These are phyloP conservation scores for Tilletia setariae DNA, from an alignment of 1,284 basidiomycete species.

Conservation along the genomic window DNA sequence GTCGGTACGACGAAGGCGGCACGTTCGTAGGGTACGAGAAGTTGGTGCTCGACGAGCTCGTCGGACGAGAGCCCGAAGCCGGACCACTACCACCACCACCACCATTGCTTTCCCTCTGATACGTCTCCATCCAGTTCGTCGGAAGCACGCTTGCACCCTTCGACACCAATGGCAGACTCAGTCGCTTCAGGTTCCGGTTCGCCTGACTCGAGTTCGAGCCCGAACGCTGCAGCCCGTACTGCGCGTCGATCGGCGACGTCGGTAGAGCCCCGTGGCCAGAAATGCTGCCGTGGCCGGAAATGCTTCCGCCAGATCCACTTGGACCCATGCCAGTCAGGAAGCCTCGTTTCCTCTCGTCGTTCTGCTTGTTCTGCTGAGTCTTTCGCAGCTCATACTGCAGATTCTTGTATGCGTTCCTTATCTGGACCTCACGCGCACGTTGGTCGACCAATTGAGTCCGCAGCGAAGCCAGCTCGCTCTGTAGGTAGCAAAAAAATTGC, in stretches of 20 bases:
- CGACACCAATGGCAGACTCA: background rate
- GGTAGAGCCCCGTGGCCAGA: background rate
- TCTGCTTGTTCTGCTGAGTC: constrained; percentile 22
- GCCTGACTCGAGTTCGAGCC: constrained; percentile 5
- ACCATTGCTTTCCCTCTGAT: background rate
- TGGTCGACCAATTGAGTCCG: constrained; percentile 25
- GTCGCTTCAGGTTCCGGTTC: constrained; percentile 5
- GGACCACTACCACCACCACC: background rate
- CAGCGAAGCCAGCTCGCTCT: constrained; percentile 9
- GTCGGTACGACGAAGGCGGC: constrained; percentile 6
- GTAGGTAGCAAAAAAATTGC: background rate
- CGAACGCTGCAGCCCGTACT: background rate
- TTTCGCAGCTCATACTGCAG: constrained; percentile 43
- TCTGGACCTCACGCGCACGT: constrained; percentile 35
- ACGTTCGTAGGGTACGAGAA: background rate
- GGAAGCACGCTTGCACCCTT: background rate
- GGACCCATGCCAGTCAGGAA: constrained; percentile 11
- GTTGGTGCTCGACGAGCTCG: constrained; percentile 6
- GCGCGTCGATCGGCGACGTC: background rate
- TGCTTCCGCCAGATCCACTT: background rate
- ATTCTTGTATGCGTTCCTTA: constrained; percentile 38
- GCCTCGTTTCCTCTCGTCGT: constrained; percentile 26
- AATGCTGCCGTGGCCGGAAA: background rate
- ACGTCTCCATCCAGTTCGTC: constrained; percentile 11
- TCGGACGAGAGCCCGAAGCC: background rate